Evolutionary conservation across 345 rosid genomes (phyloP).

Genomic region (Populus davidiana): DNA sequence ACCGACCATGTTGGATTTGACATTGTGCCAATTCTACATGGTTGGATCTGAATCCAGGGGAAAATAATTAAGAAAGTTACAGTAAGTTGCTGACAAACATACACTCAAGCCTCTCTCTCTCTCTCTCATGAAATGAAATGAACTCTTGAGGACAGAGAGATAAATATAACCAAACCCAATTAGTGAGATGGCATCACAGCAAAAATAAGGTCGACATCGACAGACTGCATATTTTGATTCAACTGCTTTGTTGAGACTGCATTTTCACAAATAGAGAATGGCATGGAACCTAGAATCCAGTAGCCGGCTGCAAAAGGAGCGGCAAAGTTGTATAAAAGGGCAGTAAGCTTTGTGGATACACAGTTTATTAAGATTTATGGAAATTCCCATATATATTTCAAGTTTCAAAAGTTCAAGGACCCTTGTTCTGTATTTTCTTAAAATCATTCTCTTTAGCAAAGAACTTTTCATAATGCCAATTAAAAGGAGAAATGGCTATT

Average conservation of each 20-base stretch:
- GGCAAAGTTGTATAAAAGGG: neutral
- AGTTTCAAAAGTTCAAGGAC: slow-evolving; percentile 2
- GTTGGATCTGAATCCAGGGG: neutral
- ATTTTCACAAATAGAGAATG: neutral
- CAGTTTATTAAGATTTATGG: neutral
- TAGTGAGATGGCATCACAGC: neutral
- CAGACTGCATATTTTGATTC: neutral
- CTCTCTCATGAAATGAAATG: neutral
- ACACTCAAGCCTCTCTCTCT: neutral
- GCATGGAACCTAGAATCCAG: neutral
- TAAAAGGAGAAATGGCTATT: slow-evolving; percentile 9
- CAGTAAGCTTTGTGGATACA: neutral
- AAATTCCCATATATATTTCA: neutral
- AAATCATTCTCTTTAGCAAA: neutral
- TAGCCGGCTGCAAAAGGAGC: neutral
- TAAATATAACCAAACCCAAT: neutral
- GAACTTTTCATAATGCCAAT: slow-evolving; percentile 15
- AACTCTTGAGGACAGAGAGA: neutral
- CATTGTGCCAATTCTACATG: neutral
- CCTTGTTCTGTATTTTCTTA: neutral
- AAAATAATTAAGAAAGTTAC: no score
- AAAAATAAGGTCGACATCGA: neutral
- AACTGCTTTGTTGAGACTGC: neutral
- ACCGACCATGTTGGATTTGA: neutral
- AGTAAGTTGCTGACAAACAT: neutral